A percentile compares a stretch with the other conserved stretches of the same genome.
phyloP scores from a whole-genome alignment of 805 yeast genomes.

The Hanseniaspora singularis region DNA sequence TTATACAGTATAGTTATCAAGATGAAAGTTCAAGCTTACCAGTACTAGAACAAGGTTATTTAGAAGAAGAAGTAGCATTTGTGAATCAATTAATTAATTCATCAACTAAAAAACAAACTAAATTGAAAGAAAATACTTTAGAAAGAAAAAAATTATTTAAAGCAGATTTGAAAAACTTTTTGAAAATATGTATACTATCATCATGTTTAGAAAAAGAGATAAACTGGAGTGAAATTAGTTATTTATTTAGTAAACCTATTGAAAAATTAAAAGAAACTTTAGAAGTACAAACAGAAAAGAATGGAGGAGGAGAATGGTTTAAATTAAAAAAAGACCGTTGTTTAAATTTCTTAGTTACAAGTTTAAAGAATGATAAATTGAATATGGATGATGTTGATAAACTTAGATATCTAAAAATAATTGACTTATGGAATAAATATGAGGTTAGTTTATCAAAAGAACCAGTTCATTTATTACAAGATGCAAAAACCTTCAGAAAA shows the following conservation, averaged over 20 bases:
- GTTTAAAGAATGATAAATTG: neutral
- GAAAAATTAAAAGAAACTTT: conserved; percentile 4
- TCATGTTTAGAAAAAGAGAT: conserved; percentile 51
- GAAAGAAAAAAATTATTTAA: conserved; percentile 7
- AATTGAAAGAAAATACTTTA: neutral
- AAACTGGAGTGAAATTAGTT: conserved; percentile 52
- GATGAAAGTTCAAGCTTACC: too few relatives aligned
- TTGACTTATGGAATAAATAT: conserved; percentile 1
- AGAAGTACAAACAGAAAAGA: neutral
- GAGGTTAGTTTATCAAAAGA: neutral
- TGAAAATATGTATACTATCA: conserved; percentile 55
- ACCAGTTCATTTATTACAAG: neutral
- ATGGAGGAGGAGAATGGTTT: conserved; percentile 5
- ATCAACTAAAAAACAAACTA: neutral
- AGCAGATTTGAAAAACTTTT: conserved; percentile 41
- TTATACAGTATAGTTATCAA: neutral
- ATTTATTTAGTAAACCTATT: conserved; percentile 31
- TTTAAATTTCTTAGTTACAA: neutral
- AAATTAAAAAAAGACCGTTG: neutral
- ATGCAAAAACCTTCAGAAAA: conserved; percentile 2
- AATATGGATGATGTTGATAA: conserved; percentile 4
- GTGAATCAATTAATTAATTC: too few relatives aligned
- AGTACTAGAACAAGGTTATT: too few relatives aligned
- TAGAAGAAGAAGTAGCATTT: too few relatives aligned
- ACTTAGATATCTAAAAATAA: conserved; percentile 4